Percentiles rank a stretch among this genome's conserved stretches.
Evolutionary conservation across 2,329 filamentous ascomycete genomes (phyloP).

Genomic region (Ilyonectria sp.): DNA sequence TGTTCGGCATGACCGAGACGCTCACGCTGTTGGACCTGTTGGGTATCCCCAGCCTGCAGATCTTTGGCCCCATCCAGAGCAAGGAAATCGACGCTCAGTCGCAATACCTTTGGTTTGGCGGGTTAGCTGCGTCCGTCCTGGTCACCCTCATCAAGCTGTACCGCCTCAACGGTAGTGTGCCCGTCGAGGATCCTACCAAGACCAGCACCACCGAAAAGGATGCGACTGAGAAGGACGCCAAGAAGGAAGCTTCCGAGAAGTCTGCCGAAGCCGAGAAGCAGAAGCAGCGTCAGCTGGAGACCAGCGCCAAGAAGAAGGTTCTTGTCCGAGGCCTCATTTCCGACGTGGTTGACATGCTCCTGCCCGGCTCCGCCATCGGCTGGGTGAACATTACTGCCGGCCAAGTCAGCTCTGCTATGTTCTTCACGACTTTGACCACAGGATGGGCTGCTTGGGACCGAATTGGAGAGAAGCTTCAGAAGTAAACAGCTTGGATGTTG

Average conservation of each 20-base stretch:
- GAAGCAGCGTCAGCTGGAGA: conserved; percentile 53
- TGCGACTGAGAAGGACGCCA: conserved; percentile 21
- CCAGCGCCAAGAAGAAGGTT: conserved; percentile 53
- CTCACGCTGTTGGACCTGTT: conserved; percentile 71
- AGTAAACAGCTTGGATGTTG: background rate
- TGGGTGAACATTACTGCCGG: conserved; percentile 70
- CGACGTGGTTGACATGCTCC: conserved; percentile 73
- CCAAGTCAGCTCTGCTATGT: conserved; percentile 71
- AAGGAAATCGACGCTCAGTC: conserved; percentile 69
- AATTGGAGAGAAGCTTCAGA: conserved; percentile 52
- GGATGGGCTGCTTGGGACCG: conserved; percentile 74
- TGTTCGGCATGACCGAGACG: conserved; percentile 79
- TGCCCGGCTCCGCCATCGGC: conserved; percentile 73
- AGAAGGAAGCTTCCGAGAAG: conserved; percentile 33
- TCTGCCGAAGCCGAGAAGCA: conserved; percentile 50
- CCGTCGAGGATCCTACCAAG: conserved; percentile 41
- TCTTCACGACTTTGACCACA: conserved; percentile 74
- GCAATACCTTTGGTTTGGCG: conserved; percentile 80
- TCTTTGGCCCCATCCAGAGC: conserved; percentile 67
- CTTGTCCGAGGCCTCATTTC: conserved; percentile 66
- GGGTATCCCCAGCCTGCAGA: conserved; percentile 59
- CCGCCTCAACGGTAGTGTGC: conserved; percentile 48
- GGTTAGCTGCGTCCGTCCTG: conserved; percentile 67
- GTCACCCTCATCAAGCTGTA: conserved; percentile 59
- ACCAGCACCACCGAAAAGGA: conserved; percentile 37